Percentiles rank a stretch among this genome's conserved stretches.
Evolutionary conservation across 2,329 filamentous ascomycete species (phyloP).

Genomic region (Fusarium virguliforme): DNA sequence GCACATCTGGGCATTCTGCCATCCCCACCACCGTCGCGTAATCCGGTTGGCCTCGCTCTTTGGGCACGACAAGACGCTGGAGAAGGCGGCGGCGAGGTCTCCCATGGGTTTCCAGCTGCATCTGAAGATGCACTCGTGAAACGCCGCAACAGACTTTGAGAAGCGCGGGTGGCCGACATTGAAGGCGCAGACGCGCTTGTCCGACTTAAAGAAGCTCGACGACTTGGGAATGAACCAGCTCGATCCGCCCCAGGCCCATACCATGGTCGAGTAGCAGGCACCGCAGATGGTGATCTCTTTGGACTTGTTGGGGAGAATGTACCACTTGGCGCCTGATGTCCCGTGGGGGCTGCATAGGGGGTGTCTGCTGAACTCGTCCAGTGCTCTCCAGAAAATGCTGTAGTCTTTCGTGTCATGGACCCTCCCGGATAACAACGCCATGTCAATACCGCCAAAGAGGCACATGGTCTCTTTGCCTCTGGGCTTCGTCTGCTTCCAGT

Average conservation of each 20-base stretch:
- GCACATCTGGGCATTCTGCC: background rate
- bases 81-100: background rate
- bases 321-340: background rate
- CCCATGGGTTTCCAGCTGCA: background rate
- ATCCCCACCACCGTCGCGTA: background rate
- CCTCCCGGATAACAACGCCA: background rate
- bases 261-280: background rate
- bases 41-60: background rate
- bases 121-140: background rate
- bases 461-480: background rate
- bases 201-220: background rate
- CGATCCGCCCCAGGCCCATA: background rate
- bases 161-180: background rate
- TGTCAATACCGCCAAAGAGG: background rate
- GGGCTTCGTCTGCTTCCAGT: background rate
- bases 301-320: background rate
- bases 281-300: background rate
- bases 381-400: constrained; percentile 1
- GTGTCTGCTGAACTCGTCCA: background rate
- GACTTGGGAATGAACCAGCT: background rate
- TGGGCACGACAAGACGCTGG: background rate
- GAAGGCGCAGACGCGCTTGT: background rate
- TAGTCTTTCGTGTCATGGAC: background rate
- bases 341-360: background rate
- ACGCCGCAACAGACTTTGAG: background rate